Base-by-base conservation (phyloP, 345 rosid genomes). In the Jatropha curcas region DNA sequence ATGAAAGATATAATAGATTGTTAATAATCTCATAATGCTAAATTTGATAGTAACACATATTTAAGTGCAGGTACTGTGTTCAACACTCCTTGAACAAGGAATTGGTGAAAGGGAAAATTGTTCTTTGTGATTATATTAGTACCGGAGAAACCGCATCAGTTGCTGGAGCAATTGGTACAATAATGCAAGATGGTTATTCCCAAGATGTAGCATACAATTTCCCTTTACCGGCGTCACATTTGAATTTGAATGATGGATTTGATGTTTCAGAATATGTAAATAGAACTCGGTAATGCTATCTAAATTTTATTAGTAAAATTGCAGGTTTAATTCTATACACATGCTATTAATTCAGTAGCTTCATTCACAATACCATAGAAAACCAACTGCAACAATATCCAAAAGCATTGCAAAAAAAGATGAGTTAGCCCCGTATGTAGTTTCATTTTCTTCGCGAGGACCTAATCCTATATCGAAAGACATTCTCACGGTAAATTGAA, bases 71-170 rank as follows among this genome's bases (percentile, higher is more conserved):
- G 22, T 57, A 25, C 0, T 82, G 84, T 46, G 0, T 9, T 0
- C 0, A 19, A 50, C 64, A 68, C 35, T 43, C 82, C 8, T 43
- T 43, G 46, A 14, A 43, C 46, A 2, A 11, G 11, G 11, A 1
- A 17, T 56, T 78, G 70, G 83, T 81, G 19, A 67, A 64, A 62
- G 83, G 81, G 20, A 82, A 85, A 65, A 71, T 82, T 58, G 85
- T 79, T 43, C 13, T 43, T 43, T 43, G 14, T 11, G 46, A 43
- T 43, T 11, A 5, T 7, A 6, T 43, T 11, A 14, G 0, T 43
- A 7, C 46, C 10, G 46, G 46, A 7, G 6, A 2, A 43, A 2
- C 46, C 11, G 10, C 46, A 43, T 43, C 11, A 11, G 8, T 43
- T 11, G 46, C 46, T 43, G 11, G 46, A 0, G 46, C 46, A 43